Evolutionary conservation across 441 rosid species (phyloP).

Genomic region (Eutrema salsugineum): DNA sequence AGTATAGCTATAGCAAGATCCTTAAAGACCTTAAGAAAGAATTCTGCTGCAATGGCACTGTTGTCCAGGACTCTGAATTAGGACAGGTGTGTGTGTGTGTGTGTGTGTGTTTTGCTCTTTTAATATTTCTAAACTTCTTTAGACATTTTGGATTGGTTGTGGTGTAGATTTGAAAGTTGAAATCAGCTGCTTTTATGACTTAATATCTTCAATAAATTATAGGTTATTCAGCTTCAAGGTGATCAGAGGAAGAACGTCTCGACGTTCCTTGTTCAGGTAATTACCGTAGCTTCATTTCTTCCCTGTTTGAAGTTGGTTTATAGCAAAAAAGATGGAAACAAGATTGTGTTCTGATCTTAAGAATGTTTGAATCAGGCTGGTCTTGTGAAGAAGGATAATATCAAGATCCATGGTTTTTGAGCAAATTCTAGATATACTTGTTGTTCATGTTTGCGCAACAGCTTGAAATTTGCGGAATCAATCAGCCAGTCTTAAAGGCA

Average conservation of each 20-base stretch:
- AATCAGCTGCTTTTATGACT: background rate
- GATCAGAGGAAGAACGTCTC: slow-evolving; percentile 42
- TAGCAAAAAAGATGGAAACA: background rate
- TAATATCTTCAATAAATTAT: background rate
- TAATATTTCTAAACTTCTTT: no score
- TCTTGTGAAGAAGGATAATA: slow-evolving; percentile 43
- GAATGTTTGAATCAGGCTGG: slow-evolving; percentile 35
- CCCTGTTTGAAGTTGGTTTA: background rate
- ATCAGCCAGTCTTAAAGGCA: slow-evolving; percentile 2
- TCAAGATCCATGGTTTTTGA: slow-evolving; percentile 44
- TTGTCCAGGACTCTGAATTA: slow-evolving; percentile 38
- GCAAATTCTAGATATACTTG: slow-evolving; percentile 5
- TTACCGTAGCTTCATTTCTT: background rate
- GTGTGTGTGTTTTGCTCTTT: no score
- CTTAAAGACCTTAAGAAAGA: slow-evolving; percentile 44
- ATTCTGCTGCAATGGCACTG: slow-evolving; percentile 46
- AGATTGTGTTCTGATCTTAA: background rate
- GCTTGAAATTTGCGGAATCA: slow-evolving; percentile 16
- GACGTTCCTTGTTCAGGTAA: slow-evolving; percentile 43
- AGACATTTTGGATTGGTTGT: background rate
- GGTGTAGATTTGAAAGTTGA: background rate
- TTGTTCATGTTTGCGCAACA: background rate
- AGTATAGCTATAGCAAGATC: slow-evolving; percentile 39
- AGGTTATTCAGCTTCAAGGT: slow-evolving; percentile 48
- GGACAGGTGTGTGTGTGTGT: slow-evolving; percentile 33